Base-by-base conservation (phyloP, 257 asterid genomes). In the Nicotiana benthamiana region DNA sequence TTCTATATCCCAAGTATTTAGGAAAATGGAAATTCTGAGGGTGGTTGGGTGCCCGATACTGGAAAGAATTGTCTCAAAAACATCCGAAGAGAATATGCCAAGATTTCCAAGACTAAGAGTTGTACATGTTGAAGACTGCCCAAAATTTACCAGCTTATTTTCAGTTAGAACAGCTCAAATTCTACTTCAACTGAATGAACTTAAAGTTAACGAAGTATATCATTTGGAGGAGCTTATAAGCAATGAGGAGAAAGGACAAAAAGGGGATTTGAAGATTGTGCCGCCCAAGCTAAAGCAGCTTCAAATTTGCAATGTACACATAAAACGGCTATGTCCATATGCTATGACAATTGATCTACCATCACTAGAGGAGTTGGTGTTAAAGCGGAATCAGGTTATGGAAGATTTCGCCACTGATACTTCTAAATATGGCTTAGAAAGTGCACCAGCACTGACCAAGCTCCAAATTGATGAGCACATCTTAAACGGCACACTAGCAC, bases 341-440 rank as follows among this genome's bases (percentile, higher is more conserved):
- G 17, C 22, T 20, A 56, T 77, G 51, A 4, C 48, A 65, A n/a
- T 77, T 64, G 79, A 77, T 76, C 40, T 77, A 22, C 85, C 82
- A 40, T 65, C 77, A n/a, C 77, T 82, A 72, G 77, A 77, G 36
- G 62, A 64, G n/a, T 53, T 82, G 79, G 67, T 66, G 46, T 0
- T 78, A 17, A 68, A n/a, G 54, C 68, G 48, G 36, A 57, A 79
- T 82, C 77, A 54, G 9, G 43, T 4, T 6, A 27, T 81, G 54
- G 26, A 74, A 43, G 20, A 60, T 28, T 26, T 46, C 59, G 32
- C 54, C 51, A 20, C 32, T 36, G 64, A 81, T 70, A 13, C 64
- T 15, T 15, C 32, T 22, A 43, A 60, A 68, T 48, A 57, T 60
- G 66, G 84, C 32, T 17, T 81, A 9, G 43, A 51, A 43, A 27